A percentile compares a stretch with the other conserved stretches of the same genome.
Evolutionary conservation across 2,329 filamentous ascomycete species (phyloP).

Genomic region (Colletotrichum simmondsii): DNA sequence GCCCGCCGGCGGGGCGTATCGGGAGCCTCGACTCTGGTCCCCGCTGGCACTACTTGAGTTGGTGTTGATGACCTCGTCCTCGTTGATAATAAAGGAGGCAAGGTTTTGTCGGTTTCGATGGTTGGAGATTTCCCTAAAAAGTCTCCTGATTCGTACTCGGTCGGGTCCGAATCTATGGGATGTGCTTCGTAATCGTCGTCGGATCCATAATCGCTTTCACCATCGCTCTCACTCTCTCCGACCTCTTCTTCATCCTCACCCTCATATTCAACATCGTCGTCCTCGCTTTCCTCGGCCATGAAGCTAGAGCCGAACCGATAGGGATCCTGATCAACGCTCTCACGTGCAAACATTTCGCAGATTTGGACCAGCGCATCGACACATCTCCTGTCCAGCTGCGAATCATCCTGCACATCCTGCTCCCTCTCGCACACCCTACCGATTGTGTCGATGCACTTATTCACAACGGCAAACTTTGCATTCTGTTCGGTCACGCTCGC

Average conservation of each 20-base stretch:
- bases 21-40: neutral
- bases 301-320: constrained; percentile 11
- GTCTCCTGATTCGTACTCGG: constrained; percentile 13
- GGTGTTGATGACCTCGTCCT: neutral
- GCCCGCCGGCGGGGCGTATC: constrained; percentile 14
- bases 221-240: neutral
- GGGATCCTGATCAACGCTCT: constrained; percentile 6
- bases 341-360: constrained; percentile 31
- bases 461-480: constrained; percentile 14
- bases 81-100: neutral
- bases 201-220: neutral
- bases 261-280: constrained; percentile 21
- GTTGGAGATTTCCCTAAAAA: constrained; percentile 7
- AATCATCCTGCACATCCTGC: neutral
- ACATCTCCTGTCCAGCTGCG: neutral
- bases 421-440: constrained; percentile 19
- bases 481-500: neutral
- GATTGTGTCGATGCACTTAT: constrained; percentile 27
- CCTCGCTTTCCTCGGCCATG: constrained; percentile 18
- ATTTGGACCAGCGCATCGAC: constrained; percentile 22
- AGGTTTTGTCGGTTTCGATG: neutral
- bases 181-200: neutral
- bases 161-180: neutral
- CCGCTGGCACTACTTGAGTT: neutral
- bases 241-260: neutral